phyloP scores from a whole-genome alignment of 306 rosid species.

The Medicago arabica region DNA sequence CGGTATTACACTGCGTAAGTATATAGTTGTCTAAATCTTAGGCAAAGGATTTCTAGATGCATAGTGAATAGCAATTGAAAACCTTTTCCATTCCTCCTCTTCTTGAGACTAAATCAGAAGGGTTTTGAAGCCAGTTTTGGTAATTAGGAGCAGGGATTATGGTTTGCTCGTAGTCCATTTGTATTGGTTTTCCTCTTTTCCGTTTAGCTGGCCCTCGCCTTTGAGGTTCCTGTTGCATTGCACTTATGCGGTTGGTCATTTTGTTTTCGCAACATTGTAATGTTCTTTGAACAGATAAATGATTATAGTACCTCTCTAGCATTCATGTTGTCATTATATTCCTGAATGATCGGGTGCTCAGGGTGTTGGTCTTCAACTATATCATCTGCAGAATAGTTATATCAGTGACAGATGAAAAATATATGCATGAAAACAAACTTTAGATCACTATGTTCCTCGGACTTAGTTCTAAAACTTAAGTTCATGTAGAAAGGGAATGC shows the following conservation, averaged over 20 bases:
- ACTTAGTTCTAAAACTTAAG: too few relatives aligned
- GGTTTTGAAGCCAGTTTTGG: slow-evolving; percentile 81
- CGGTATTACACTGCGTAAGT: slow-evolving; percentile 9
- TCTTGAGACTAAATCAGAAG: slow-evolving; percentile 66
- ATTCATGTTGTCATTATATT: slow-evolving; percentile 43
- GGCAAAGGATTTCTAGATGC: slow-evolving; percentile 27
- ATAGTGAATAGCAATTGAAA: slow-evolving; percentile 30
- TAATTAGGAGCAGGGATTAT: slow-evolving; percentile 70
- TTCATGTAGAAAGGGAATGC: slow-evolving; percentile 2
- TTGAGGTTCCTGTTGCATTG: slow-evolving; percentile 54
- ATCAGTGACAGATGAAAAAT: slow-evolving; percentile 22
- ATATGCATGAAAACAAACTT: slow-evolving; percentile 1
- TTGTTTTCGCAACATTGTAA: slow-evolving; percentile 18
- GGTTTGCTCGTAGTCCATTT: slow-evolving; percentile 79
- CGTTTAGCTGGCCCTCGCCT: slow-evolving; percentile 51
- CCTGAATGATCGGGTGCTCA: slow-evolving; percentile 44
- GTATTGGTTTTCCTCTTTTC: slow-evolving; percentile 52
- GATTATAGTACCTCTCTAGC: slow-evolving; percentile 53
- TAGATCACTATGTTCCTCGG: too few relatives aligned
- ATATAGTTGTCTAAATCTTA: slow-evolving; percentile 12
- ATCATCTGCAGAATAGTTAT: slow-evolving; percentile 49
- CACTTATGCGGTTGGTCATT: slow-evolving; percentile 35
- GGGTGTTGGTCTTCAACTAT: slow-evolving; percentile 50
- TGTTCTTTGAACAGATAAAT: neutral
- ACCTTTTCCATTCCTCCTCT: slow-evolving; percentile 78